These are phyloP conservation scores for Lodderomyces beijingensis DNA, from an alignment of 1,139 yeast genomes.

Conservation along the genomic window DNA sequence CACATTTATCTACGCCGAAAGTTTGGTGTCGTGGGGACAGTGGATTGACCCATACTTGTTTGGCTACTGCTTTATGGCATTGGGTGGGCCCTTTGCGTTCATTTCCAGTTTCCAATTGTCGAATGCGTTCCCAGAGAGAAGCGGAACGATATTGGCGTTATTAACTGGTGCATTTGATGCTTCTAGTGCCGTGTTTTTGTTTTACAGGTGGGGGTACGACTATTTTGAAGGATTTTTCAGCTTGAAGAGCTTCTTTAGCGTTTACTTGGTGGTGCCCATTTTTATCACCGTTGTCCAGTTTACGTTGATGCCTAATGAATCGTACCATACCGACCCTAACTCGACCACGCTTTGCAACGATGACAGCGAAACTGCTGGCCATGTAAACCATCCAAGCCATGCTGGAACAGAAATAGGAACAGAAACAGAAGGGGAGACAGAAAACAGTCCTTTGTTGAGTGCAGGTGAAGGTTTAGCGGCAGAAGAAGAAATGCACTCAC, in stretches of 20 bases:
- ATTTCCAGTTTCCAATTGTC: slow-evolving; percentile 45
- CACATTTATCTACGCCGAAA: slow-evolving; percentile 32
- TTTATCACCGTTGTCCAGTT: slow-evolving; percentile 39
- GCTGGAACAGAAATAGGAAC: not conserved
- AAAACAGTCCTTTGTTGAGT: not conserved
- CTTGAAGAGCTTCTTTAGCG: slow-evolving; percentile 29
- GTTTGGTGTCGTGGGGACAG: slow-evolving; percentile 8
- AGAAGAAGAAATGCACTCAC: not conserved
- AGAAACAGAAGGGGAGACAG: slow-evolving; percentile 3
- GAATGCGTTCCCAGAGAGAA: slow-evolving; percentile 38
- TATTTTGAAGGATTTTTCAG: slow-evolving; percentile 25
- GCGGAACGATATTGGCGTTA: slow-evolving; percentile 41
- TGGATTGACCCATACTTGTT: slow-evolving; percentile 35
- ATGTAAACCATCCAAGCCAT: slow-evolving; percentile 3
- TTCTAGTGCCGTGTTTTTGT: slow-evolving; percentile 41
- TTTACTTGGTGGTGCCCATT: slow-evolving; percentile 36
- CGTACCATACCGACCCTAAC: slow-evolving; percentile 35
- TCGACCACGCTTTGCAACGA: slow-evolving; percentile 21
- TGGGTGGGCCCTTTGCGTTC: slow-evolving; percentile 46
- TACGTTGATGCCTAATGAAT: slow-evolving; percentile 37
- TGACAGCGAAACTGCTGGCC: slow-evolving; percentile 6
- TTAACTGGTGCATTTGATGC: slow-evolving; percentile 47
- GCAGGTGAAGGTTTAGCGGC: not conserved
- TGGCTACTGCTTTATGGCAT: slow-evolving; percentile 40
- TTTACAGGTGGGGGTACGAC: slow-evolving; percentile 31